Percentiles rank a stretch among this genome's conserved stretches.
phyloP scores from a whole-genome alignment of 257 asterid genomes.

The Sherardia arvensis region DNA sequence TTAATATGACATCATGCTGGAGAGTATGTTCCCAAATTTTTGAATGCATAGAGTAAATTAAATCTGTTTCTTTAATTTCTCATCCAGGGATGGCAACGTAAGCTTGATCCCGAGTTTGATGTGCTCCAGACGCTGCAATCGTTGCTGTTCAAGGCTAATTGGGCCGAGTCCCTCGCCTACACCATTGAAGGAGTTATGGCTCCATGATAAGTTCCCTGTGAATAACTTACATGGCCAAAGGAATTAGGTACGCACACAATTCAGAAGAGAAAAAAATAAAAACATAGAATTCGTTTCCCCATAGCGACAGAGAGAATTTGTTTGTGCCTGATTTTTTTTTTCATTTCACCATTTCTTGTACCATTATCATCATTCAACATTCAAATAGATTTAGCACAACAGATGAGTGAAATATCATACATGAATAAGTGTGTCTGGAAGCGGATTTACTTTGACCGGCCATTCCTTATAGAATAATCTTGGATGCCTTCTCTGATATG shows the following conservation, averaged over 20 bases:
- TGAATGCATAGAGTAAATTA: neutral
- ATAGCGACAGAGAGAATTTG: neutral
- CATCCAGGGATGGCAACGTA: slow-evolving; percentile 80
- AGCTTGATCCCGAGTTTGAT: slow-evolving; percentile 76
- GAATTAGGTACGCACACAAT: neutral
- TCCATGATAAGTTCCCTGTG: slow-evolving; percentile 29
- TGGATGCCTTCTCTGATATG: neutral
- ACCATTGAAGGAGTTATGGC: slow-evolving; percentile 83
- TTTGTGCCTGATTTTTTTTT: neutral
- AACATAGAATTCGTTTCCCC: neutral
- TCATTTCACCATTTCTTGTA: neutral
- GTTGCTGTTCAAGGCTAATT: slow-evolving; percentile 70
- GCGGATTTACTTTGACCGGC: neutral
- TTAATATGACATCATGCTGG: neutral
- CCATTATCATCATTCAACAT: neutral
- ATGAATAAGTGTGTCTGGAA: neutral
- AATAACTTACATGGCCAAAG: neutral
- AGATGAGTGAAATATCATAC: neutral
- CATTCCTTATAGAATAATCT: neutral
- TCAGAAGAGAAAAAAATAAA: neutral
- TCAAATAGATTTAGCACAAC: neutral
- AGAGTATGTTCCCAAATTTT: neutral
- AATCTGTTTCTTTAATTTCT: neutral
- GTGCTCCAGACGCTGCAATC: slow-evolving; percentile 53
- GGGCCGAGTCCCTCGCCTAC: slow-evolving; percentile 61